Evolutionary conservation across 495 filamentous ascomycete species (phyloP).

Genomic region (Bacidia rubella): DNA sequence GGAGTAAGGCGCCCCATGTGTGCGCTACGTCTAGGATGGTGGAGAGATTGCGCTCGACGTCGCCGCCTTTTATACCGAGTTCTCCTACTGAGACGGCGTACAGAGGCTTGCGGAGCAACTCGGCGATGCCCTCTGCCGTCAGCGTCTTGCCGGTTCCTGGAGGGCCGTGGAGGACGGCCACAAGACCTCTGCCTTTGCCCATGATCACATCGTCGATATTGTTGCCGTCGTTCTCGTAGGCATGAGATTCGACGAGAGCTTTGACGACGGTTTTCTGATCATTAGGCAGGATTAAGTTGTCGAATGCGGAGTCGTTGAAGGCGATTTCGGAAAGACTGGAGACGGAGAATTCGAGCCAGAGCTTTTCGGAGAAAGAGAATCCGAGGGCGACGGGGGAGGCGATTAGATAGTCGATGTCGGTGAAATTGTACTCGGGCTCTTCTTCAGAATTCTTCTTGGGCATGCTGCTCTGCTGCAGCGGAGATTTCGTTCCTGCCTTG

Average conservation of each 20-base stretch:
- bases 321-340: constrained; percentile 69
- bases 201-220: constrained; percentile 71
- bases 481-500: constrained; percentile 36
- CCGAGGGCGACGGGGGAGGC: constrained; percentile 87
- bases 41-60: constrained; percentile 64
- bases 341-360: constrained; percentile 84
- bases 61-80: constrained; percentile 65
- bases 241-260: constrained; percentile 69
- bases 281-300: constrained; percentile 58
- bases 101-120: constrained; percentile 66
- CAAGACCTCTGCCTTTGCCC: constrained; percentile 65
- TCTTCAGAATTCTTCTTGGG: not conserved
- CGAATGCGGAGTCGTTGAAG: constrained; percentile 74
- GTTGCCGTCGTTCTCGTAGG: constrained; percentile 65
- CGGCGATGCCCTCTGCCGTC: constrained; percentile 76
- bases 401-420: constrained; percentile 74
- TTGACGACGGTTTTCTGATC: constrained; percentile 72
- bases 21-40: constrained; percentile 81
- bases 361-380: constrained; percentile 81
- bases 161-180: constrained; percentile 66
- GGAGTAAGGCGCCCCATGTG: constrained; percentile 69
- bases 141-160: constrained; percentile 83
- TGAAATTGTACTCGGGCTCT: constrained; percentile 33
- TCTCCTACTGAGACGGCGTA: constrained; percentile 68
- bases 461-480: not conserved